These are phyloP conservation scores for Candida corydali DNA, from an alignment of 805 yeast genomes.

Conservation along the genomic window DNA sequence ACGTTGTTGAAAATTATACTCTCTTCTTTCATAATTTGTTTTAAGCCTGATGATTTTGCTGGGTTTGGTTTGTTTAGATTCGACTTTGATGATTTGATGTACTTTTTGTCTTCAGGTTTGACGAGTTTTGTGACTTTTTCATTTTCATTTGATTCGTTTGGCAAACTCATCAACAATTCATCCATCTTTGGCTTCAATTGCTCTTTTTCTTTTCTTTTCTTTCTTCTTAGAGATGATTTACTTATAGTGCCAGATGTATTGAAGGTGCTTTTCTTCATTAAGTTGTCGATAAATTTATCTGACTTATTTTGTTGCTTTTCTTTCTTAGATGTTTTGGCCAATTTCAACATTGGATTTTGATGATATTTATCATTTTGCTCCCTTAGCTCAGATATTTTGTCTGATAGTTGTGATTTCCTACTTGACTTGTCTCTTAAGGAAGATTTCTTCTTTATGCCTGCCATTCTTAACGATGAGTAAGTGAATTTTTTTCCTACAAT, in stretches of 20 bases:
- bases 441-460: constrained; percentile 30
- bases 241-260: constrained; percentile 48
- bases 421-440: constrained; percentile 31
- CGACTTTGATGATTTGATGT: constrained; percentile 18
- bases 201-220: constrained; percentile 56
- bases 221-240: constrained; percentile 62
- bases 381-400: constrained; percentile 25
- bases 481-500: background rate
- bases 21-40: constrained; percentile 54
- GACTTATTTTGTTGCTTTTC: constrained; percentile 44
- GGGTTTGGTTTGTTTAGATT: constrained; percentile 50
- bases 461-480: constrained; percentile 12
- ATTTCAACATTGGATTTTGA: constrained; percentile 50
- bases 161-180: constrained; percentile 55
- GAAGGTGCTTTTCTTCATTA: constrained; percentile 24
- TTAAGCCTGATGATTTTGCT: constrained; percentile 34
- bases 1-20: constrained; percentile 55
- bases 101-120: constrained; percentile 11
- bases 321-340: constrained; percentile 48
- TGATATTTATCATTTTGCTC: constrained; percentile 19
- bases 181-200: constrained; percentile 64
- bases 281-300: constrained; percentile 29
- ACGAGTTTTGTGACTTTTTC: constrained; percentile 12
- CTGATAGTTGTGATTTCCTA: constrained; percentile 15
- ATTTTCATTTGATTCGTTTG: constrained; percentile 11